Conservation (phyloP, 2,329 filamentous ascomycete genomes). For the Calonectria hongkongensis region DNA sequence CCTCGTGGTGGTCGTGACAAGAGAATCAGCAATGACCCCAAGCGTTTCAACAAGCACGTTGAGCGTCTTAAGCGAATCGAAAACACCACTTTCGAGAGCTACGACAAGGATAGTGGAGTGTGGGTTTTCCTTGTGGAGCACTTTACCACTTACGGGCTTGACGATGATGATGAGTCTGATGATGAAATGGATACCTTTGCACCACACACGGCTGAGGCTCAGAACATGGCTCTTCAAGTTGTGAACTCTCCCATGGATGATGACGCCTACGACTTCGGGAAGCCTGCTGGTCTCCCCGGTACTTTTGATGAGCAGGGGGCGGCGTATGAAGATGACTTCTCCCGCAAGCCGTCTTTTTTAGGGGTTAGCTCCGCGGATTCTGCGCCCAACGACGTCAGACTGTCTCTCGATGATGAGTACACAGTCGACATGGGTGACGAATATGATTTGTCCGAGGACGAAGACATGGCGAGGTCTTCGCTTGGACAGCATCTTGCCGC, state of each 20-base stretch:
- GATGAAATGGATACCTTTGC: conserved; percentile 63
- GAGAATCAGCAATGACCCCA: conserved; percentile 72
- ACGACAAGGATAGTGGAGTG: conserved; percentile 85
- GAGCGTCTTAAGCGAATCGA: conserved; percentile 85
- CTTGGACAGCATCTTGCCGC: conserved; percentile 83
- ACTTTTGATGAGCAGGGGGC: conserved; percentile 82
- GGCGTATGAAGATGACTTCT: conserved; percentile 73
- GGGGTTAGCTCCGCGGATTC: conserved; percentile 92
- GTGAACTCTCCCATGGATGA: conserved; percentile 65
- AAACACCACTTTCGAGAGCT: conserved; percentile 88
- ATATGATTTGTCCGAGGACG: conserved; percentile 83
- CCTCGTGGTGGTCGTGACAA: conserved; percentile 80
- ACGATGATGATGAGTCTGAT: conserved; percentile 83
- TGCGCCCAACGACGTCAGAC: conserved; percentile 76
- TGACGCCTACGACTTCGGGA: conserved; percentile 75
- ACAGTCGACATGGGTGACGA: conserved; percentile 78
- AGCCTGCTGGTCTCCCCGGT: conserved; percentile 79
- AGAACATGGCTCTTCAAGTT: conserved; percentile 47
- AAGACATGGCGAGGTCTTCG: conserved; percentile 87
- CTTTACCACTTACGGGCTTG: conserved; percentile 95
- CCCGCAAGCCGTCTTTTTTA: conserved; percentile 88
- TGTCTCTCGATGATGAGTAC: conserved; percentile 76
- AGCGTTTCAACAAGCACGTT: conserved; percentile 86
- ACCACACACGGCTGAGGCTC: conserved; percentile 48
- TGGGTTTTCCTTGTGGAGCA: conserved; percentile 98